Conservation (phyloP, 2,329 filamentous ascomycete species). For the Fusarium sp. region DNA sequence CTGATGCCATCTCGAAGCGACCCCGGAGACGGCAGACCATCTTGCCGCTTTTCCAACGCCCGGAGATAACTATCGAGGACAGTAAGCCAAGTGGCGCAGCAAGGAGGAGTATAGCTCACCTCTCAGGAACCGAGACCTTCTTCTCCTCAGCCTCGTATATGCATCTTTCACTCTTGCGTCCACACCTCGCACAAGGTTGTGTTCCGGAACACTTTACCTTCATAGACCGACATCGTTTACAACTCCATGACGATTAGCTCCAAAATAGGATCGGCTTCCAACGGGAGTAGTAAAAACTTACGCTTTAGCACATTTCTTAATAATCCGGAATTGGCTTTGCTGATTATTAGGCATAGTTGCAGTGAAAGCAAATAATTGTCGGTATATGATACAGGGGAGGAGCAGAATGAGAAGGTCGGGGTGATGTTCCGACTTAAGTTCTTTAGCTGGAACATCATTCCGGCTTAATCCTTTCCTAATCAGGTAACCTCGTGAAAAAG, state of each 20-base stretch:
- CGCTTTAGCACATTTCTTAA: constrained; percentile 43
- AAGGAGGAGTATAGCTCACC: constrained; percentile 1
- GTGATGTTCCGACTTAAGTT: constrained; percentile 38
- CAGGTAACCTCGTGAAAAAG: constrained; percentile 4
- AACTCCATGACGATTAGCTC: constrained; percentile 24
- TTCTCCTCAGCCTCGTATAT: constrained; percentile 40
- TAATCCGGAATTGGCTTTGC: constrained; percentile 20
- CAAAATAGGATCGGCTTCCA: background rate
- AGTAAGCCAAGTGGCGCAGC: background rate
- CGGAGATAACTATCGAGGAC: constrained; percentile 33
- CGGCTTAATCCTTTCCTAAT: constrained; percentile 17
- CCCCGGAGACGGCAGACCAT: constrained; percentile 21
- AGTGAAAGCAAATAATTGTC: background rate
- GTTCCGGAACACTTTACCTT: constrained; percentile 43
- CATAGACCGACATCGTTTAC: constrained; percentile 44
- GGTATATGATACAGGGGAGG: background rate
- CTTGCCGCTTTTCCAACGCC: constrained; percentile 35
- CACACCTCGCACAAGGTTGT: constrained; percentile 41
- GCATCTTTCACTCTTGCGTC: constrained; percentile 39
- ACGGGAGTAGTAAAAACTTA: constrained; percentile 1
- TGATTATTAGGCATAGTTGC: constrained; percentile 26
- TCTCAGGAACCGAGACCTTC: constrained; percentile 42
- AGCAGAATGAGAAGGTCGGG: constrained; percentile 28
- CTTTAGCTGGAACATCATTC: background rate
- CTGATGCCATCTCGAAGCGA: background rate